Conservation (phyloP, 179 eudicot genomes). For the Actinidia polygama region DNA sequence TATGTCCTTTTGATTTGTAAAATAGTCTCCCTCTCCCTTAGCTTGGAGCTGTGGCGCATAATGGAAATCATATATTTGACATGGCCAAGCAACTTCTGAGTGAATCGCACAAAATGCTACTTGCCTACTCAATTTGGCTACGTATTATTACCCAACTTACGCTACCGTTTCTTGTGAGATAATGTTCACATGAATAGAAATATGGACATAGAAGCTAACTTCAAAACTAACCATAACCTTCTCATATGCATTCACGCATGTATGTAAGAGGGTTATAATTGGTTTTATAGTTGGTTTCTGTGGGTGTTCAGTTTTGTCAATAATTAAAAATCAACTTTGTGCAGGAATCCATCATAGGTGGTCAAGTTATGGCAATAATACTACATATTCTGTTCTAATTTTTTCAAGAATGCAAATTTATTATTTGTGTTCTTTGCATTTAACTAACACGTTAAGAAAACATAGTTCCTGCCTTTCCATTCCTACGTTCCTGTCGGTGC, state of each 20-base stretch:
- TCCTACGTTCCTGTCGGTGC: no score
- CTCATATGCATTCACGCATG: no score
- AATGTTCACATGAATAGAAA: no score
- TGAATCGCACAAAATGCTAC: not conserved
- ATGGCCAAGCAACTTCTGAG: not conserved
- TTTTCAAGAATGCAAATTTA: not conserved
- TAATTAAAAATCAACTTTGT: no score
- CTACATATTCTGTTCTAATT: not conserved
- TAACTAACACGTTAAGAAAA: not conserved
- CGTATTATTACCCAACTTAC: not conserved
- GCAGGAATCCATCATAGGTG: not conserved
- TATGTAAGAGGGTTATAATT: no score
- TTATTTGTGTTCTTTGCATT: not conserved
- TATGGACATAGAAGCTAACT: no score
- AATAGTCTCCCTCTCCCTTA: not conserved
- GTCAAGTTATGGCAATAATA: not conserved
- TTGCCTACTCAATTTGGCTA: not conserved
- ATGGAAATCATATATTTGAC: not conserved
- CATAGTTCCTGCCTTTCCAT: not conserved
- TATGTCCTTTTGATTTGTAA: not conserved
- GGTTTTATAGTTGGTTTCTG: no score
- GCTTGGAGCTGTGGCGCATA: not conserved
- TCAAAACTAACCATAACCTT: no score
- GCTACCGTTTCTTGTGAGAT: not conserved
- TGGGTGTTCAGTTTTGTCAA: no score